Base-by-base conservation (phyloP, 2,329 filamentous ascomycete genomes). In the Beauveria brongniartii region DNA sequence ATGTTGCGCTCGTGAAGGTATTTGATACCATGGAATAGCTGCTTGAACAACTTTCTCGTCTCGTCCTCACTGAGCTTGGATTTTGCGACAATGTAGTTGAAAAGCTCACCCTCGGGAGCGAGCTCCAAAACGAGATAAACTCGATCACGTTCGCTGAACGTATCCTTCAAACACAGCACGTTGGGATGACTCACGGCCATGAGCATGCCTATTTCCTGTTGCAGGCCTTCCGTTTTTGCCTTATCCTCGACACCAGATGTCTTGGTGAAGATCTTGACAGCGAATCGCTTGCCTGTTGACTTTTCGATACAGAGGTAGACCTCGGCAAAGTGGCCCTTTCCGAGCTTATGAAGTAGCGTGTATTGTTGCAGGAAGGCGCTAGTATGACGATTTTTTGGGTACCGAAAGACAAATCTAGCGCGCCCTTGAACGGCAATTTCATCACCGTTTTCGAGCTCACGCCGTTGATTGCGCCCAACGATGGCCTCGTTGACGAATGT, bases 151-250 rank as follows among this genome's bases (percentile, higher is more conserved):
- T 99, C 94, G 69, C 96, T 90, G 71, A 96, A 99, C 0, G 92
- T 96, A 66, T 96, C 92, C 73, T 96, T 97, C 60, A 99, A 79
- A 71, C 92, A 97, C 16, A 99, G 80, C 58, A 99, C 83, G 66
- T 95, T 94, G 4, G 92, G 90, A 73, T 99, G 94, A 71, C 90
- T 96, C 63, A 99, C 91, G n/a, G 92, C 86, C 92, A 96, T 97
- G 63, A 99, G 77, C 18, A 99, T 91, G 24, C 91, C 93, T 71
- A 99, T 96, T 73, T 99, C 95, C 72, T 97, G 92, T 71, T 97
- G 91, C 51, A 97, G 75, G 2, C 91, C 88, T 63, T 96, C 91
- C 6, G 88, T 86, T 73, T 92, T 93, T 20, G 90, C 89, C 65
- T 84, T 85, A 66, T 97, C 92, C 46, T 92, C 91, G 62, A 87